These are phyloP conservation scores for Trichoderma pleuroti DNA, from an alignment of 2,329 filamentous ascomycete genomes.

Conservation along the genomic window DNA sequence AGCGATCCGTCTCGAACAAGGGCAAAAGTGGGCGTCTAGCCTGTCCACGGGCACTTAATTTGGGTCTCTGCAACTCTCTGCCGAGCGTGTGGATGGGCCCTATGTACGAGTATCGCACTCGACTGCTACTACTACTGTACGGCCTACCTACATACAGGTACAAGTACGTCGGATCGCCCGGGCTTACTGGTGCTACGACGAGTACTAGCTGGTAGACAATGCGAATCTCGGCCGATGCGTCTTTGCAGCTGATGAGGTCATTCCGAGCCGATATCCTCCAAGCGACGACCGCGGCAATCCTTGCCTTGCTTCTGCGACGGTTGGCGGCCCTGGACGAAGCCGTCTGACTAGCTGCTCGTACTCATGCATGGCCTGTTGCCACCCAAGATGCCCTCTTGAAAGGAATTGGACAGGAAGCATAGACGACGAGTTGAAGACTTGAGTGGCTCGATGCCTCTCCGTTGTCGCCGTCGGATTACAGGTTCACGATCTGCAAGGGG, in stretches of 20 bases:
- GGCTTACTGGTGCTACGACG: neutral
- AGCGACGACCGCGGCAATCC: neutral
- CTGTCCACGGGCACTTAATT: neutral
- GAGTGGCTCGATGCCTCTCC: neutral
- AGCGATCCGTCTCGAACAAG: constrained; percentile 12
- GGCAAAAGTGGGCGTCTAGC: constrained; percentile 14
- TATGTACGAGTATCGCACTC: no score
- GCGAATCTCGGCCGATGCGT: constrained; percentile 1
- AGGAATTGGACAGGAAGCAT: neutral
- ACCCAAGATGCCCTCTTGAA: neutral
- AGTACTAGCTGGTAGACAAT: neutral
- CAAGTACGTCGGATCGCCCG: neutral
- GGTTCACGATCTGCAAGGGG: constrained; percentile 8
- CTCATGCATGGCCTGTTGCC: neutral
- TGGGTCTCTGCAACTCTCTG: neutral
- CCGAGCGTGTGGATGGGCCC: neutral
- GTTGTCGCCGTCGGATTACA: neutral
- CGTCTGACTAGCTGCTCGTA: neutral
- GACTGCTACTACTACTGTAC: neutral
- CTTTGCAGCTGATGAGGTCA: constrained; percentile 6
- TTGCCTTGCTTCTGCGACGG: neutral
- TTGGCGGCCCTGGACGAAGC: neutral
- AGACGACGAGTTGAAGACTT: neutral
- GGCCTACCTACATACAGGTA: neutral
- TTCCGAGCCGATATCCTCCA: neutral